Conservation (phyloP, 176 grass and related monocot genomes). For the Stipa capillata region DNA sequence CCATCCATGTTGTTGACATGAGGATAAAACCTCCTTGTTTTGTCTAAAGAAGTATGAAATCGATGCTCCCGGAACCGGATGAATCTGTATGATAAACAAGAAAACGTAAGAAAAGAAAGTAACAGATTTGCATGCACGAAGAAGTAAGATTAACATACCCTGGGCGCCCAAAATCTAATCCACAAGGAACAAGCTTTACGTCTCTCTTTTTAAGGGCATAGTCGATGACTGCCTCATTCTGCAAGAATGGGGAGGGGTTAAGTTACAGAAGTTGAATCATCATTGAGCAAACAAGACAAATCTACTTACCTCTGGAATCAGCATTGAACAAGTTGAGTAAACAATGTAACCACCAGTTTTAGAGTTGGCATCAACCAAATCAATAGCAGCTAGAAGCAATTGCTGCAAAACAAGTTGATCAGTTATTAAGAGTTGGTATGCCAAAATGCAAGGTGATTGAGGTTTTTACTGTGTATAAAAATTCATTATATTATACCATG, state of each 20-base stretch:
- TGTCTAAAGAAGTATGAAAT: constrained; percentile 90
- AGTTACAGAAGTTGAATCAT: constrained; percentile 1
- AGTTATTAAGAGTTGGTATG: background rate
- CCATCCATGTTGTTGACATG: constrained; percentile 99
- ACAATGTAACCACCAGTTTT: constrained; percentile 95
- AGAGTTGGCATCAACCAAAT: constrained; percentile 97
- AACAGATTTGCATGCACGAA: background rate
- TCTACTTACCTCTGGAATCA: constrained; percentile 72
- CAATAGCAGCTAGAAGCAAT: constrained; percentile 93
- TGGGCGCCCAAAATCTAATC: constrained; percentile 87
- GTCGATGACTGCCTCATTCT: constrained; percentile 93
- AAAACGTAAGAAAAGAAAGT: background rate
- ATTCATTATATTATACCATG: background rate
- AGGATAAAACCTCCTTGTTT: constrained; percentile 99
- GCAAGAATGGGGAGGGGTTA: constrained; percentile 11
- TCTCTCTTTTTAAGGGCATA: constrained; percentile 86
- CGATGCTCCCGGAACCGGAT: constrained; percentile 75
- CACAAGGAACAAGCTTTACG: constrained; percentile 74
- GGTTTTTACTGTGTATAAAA: background rate
- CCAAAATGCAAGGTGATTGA: background rate
- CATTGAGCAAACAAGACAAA: background rate
- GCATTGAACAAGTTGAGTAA: constrained; percentile 96
- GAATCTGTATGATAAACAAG: constrained; percentile 46
- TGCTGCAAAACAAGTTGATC: constrained; percentile 48
- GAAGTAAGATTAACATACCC: constrained; percentile 45